These are phyloP conservation scores for Trichopus zeylanicus DNA, from an alignment of 116 monocot genomes.

Conservation along the genomic window DNA sequence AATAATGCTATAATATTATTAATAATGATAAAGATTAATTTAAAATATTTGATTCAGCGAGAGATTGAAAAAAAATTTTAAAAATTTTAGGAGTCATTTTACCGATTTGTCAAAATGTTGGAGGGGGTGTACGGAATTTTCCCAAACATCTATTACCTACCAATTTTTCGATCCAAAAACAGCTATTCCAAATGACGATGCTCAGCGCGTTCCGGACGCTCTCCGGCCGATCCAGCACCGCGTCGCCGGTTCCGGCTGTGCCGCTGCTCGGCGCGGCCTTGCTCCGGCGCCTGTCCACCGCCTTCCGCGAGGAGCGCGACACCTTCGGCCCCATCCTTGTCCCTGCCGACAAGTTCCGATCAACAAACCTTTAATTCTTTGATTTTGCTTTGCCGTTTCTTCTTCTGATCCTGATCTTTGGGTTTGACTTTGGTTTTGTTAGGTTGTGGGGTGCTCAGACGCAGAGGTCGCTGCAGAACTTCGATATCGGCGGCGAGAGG, in stretches of 20 bases:
- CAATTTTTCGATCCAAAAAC: no score
- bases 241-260: constrained; percentile 3
- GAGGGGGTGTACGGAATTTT: no score
- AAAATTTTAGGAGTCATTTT: no score
- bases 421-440: background rate
- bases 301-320: constrained; percentile 82
- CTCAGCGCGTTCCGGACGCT: constrained; percentile 22
- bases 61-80: no score
- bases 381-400: background rate
- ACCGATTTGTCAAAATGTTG: no score
- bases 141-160: no score
- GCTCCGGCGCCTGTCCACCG: constrained; percentile 25
- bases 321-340: constrained; percentile 89
- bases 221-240: background rate
- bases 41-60: no score
- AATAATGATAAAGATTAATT: no score
- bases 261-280: constrained; percentile 5
- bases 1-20: no score
- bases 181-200: no score
- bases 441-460: constrained; percentile 97
- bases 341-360: constrained; percentile 59
- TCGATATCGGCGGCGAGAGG: constrained; percentile 81
- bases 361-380: background rate
- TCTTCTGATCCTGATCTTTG: no score
- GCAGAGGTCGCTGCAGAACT: constrained; percentile 95